Percentiles rank a stretch among this genome's conserved stretches.
These are phyloP conservation scores for Tetrahymena elliotti DNA, from an alignment of 73 alveolate genomes.

Conservation along the genomic window DNA sequence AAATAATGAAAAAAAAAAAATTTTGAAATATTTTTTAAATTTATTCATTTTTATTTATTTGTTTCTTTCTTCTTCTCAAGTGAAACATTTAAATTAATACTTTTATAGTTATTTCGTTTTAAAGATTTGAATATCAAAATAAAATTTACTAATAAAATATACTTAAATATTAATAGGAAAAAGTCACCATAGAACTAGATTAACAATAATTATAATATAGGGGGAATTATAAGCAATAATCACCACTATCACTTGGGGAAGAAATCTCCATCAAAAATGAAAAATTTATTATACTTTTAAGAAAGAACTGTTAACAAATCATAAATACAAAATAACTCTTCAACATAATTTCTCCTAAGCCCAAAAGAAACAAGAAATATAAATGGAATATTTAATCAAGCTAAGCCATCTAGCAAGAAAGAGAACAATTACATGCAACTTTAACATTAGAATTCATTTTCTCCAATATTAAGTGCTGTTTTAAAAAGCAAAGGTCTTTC, in stretches of 20 bases:
- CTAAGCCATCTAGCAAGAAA: neutral
- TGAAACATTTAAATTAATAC: neutral
- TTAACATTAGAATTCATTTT: neutral
- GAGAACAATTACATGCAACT: neutral
- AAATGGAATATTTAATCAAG: neutral
- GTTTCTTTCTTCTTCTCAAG: no score
- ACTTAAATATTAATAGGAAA: neutral
- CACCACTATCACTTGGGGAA: neutral
- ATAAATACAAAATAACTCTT: neutral
- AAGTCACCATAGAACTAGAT: neutral
- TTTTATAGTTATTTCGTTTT: neutral
- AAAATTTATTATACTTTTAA: neutral
- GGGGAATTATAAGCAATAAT: neutral
- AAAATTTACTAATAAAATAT: neutral
- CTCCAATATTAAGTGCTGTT: neutral
- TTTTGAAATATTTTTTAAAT: neutral
- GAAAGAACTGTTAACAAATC: neutral
- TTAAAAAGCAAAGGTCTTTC: neutral
- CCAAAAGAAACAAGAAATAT: neutral
- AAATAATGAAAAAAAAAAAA: neutral
- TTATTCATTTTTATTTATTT: neutral
- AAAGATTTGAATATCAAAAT: neutral
- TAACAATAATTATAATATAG: neutral
- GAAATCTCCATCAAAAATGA: neutral
- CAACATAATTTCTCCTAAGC: neutral